phyloP scores from a whole-genome alignment of 2,329 filamentous ascomycete genomes.

The Penicillium sp. region DNA sequence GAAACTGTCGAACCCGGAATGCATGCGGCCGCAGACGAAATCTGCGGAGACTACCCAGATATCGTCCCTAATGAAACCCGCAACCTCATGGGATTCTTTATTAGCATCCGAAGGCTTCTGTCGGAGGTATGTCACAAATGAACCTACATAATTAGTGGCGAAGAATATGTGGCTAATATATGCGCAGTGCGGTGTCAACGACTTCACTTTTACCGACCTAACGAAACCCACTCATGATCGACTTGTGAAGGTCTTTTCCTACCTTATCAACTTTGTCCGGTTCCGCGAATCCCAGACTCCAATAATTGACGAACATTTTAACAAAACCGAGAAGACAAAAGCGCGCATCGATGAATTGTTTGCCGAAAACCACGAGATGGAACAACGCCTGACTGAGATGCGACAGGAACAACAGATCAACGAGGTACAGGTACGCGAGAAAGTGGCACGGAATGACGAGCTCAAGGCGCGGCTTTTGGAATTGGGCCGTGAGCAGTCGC shows the following conservation, averaged over 20 bases:
- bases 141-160: not conserved
- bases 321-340: constrained; percentile 84
- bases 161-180: not conserved
- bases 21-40: constrained; percentile 83
- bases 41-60: constrained; percentile 81
- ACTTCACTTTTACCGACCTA: constrained; percentile 90
- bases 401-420: constrained; percentile 74
- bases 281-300: constrained; percentile 90
- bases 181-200: constrained; percentile 76
- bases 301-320: constrained; percentile 90
- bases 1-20: constrained; percentile 94
- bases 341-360: constrained; percentile 83
- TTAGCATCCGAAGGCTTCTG: constrained; percentile 75
- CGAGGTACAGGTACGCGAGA: constrained; percentile 78
- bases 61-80: constrained; percentile 82
- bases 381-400: constrained; percentile 76
- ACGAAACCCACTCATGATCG: constrained; percentile 88
- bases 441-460: constrained; percentile 81
- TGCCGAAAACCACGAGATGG: constrained; percentile 82
- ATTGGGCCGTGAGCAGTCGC: constrained; percentile 76
- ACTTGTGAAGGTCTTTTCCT: constrained; percentile 92
- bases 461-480: constrained; percentile 80
- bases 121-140: constrained; percentile 51
- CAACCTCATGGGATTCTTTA: constrained; percentile 94
- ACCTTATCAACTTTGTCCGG: constrained; percentile 97